Evolutionary conservation across 106 monocot species (phyloP), one percentile per base, ranked within the genome.

Genomic region (Dioscorea dumetorum): DNA sequence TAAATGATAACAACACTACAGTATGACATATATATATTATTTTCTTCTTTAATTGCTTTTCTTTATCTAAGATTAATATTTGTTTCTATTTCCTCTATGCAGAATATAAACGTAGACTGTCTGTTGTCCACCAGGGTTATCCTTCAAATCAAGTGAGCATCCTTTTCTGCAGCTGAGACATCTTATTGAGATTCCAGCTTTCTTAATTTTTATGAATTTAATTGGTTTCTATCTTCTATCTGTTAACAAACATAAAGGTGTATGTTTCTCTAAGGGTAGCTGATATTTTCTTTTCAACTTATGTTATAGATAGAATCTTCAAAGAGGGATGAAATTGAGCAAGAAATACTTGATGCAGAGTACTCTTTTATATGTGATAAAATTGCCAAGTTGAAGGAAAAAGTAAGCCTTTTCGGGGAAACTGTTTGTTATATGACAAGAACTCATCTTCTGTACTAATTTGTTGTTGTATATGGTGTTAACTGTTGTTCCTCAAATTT

Each of bases 261-360:
- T 41, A 41, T 3, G 41, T 41, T 41, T 41, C 9, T 41, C 41
- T 41, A 41, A 3, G 5, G 0, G 0, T 41, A 41, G 0, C 41
- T 10, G 41, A 41, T 41, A 41, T 41, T 6, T 41, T 41, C 19
- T 18, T 54, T 14, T 54, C 28, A 16, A 54, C 15, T 54, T 8
- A 54, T 19, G 70, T 17, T 76, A 31, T 69, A 88, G 88, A 48
- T 57, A 51, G 78, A 76, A 59, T 66, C 75, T 48, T 65, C 76
- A 73, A 80, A 72, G 60, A 78, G 76, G 66, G 71, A 74, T 48
- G 73, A 74, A 69, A 49, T 85, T 12, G 83, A 92, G 69, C 64
- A 74, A 66, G 89, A 82, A 69, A 73, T 92, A 51, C 72, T 92
- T 64, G 88, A 85, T 71, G 88, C 92, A n/a, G 92, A 92, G 50